Evolutionary conservation across 2,329 filamentous ascomycete genomes (phyloP).

Genomic region (Colletotrichum sp.): DNA sequence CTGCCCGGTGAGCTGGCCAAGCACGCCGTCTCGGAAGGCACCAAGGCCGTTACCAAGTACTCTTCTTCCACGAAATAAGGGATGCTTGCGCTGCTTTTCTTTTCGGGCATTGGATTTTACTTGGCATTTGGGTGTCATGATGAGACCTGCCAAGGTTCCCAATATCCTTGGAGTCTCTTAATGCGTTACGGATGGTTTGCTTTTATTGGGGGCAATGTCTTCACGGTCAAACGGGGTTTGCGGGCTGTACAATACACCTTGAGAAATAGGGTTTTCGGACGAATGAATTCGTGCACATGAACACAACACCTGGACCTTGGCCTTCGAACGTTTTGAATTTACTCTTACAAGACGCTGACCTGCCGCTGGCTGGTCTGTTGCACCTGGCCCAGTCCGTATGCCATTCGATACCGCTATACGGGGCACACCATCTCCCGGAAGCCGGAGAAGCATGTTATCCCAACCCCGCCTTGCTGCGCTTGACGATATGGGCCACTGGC

Average conservation of each 20-base stretch:
- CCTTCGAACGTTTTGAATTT: not conserved
- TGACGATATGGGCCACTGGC: constrained; percentile 86
- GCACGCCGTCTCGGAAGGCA: constrained; percentile 99
- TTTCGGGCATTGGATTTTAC: constrained; percentile 60
- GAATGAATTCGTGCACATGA: constrained; percentile 69
- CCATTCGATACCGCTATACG: not conserved
- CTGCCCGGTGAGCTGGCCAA: constrained; percentile 98
- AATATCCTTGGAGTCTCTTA: constrained; percentile 63
- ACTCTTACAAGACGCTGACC: not conserved
- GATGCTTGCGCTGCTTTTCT: constrained; percentile 60
- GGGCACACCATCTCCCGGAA: not conserved
- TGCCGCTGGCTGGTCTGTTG: not conserved
- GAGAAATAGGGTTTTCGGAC: constrained; percentile 64
- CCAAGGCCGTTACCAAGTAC: constrained; percentile 99
- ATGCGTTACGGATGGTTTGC: constrained; percentile 78
- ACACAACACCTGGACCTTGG: constrained; percentile 25
- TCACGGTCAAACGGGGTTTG: constrained; percentile 73
- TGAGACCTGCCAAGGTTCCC: constrained; percentile 52
- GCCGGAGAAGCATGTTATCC: constrained; percentile 50
- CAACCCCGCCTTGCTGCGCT: constrained; percentile 83
- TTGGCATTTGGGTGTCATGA: constrained; percentile 66
- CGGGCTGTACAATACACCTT: constrained; percentile 75
- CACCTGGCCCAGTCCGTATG: not conserved
- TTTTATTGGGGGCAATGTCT: constrained; percentile 72
- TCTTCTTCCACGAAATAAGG: constrained; percentile 98